A percentile compares a stretch with the other conserved stretches of the same genome.
These are phyloP conservation scores for Physcomitrellopsis africana DNA, from an alignment of 225 moss, liverwort and hornwort species.

Conservation along the genomic window DNA sequence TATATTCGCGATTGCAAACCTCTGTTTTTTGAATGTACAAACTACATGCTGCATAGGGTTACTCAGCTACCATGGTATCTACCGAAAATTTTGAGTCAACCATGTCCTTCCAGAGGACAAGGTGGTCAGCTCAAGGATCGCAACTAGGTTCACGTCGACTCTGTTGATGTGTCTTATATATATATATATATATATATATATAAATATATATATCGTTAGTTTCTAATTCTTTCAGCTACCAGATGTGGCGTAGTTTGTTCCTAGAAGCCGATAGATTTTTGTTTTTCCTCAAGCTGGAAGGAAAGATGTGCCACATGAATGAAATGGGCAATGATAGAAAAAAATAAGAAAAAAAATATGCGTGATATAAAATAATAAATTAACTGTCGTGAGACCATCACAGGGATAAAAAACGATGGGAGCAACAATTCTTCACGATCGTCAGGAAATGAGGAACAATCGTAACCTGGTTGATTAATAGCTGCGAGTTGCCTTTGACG, in stretches of 20 bases:
- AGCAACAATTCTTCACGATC: too few species aligned
- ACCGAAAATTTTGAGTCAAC: background rate
- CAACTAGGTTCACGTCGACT: too few species aligned
- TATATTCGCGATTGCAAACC: background rate
- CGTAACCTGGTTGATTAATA: conserved; percentile 45
- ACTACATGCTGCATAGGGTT: background rate
- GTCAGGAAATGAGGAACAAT: too few species aligned
- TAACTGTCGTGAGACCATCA: too few species aligned
- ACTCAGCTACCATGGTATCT: background rate
- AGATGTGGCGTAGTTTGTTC: background rate
- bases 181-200: background rate
- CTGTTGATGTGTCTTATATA: background rate
- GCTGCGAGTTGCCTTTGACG: conserved; percentile 38
- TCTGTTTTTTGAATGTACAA: background rate
- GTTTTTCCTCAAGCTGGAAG: conserved; percentile 20
- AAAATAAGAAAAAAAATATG: too few species aligned
- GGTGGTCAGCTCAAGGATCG: background rate
- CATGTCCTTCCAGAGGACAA: background rate
- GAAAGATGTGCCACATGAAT: conserved; percentile 21
- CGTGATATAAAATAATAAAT: too few species aligned
- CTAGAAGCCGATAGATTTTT: conserved; percentile 9
- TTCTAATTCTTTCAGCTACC: conserved; percentile 4
- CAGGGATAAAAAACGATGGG: too few species aligned
- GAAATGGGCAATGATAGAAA: conserved; percentile 9
- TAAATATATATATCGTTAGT: background rate